Evolutionary conservation across 768 basidiomycete genomes (phyloP).

Genomic region (Fomitopsis serialis): DNA sequence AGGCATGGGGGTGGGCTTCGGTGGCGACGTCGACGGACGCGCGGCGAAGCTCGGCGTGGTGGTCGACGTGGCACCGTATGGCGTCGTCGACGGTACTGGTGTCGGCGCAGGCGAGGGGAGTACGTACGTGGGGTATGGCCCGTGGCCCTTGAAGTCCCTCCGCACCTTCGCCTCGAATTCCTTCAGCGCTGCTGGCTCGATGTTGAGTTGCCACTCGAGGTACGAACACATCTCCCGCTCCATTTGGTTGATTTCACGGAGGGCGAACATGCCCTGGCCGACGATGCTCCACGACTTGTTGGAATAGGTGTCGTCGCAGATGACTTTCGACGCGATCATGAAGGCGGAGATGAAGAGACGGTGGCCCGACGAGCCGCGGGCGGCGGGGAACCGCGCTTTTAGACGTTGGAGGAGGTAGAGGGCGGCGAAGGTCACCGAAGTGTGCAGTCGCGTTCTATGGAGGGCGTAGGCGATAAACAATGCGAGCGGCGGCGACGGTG

Average conservation of each 20-base stretch:
- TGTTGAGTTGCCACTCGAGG: slow-evolving; percentile 86
- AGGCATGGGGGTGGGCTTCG: slow-evolving; percentile 13
- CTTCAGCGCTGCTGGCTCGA: slow-evolving; percentile 54
- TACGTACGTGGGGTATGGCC: slow-evolving; percentile 60
- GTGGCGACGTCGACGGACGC: slow-evolving; percentile 14
- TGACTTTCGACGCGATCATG: slow-evolving; percentile 83
- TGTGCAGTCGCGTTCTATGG: slow-evolving; percentile 65
- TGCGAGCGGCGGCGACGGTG: slow-evolving; percentile 58
- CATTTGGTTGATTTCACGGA: slow-evolving; percentile 95
- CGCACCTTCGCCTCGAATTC: slow-evolving; percentile 59
- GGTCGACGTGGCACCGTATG: slow-evolving; percentile 11
- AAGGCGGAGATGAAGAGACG: slow-evolving; percentile 87
- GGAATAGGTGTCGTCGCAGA: slow-evolving; percentile 65
- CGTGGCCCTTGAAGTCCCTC: slow-evolving; percentile 51
- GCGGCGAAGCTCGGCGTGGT: slow-evolving; percentile 19
- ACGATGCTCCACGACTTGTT: slow-evolving; percentile 65
- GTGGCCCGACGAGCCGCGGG: slow-evolving; percentile 86
- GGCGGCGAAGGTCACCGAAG: slow-evolving; percentile 53
- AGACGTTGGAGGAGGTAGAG: slow-evolving; percentile 76
- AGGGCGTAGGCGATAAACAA: slow-evolving; percentile 85
- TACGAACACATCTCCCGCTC: slow-evolving; percentile 92
- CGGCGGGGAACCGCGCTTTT: slow-evolving; percentile 89
- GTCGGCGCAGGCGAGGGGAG: slow-evolving; percentile 39
- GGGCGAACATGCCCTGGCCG: slow-evolving; percentile 55
- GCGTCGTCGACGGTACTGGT: slow-evolving; percentile 24